phyloP scores from a whole-genome alignment of 2,329 filamentous ascomycete species.

The Aureobasidium melanogenum region DNA sequence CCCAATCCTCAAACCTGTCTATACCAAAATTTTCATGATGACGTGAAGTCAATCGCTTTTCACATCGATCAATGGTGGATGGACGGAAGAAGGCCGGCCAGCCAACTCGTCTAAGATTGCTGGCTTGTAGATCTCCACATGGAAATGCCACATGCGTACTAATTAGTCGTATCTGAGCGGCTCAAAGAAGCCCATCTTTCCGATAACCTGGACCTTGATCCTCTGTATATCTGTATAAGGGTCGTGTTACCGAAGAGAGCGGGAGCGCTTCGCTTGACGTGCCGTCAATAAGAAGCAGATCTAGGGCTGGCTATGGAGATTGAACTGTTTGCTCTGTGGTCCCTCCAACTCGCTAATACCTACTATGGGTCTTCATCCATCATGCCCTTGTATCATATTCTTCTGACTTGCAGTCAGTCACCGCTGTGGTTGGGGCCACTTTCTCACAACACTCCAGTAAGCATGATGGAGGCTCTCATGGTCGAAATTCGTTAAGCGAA shows the following conservation, averaged over 20 bases:
- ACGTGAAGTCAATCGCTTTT: not conserved
- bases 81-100: not conserved
- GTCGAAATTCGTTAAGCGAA: not conserved
- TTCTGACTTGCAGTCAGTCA: not conserved
- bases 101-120: not conserved
- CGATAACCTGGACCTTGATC: not conserved
- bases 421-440: not conserved
- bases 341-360: not conserved
- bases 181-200: not conserved
- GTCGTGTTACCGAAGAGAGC: not conserved
- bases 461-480: not conserved
- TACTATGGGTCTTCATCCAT: not conserved
- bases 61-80: not conserved
- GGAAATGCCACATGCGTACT: not conserved
- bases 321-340: not conserved
- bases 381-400: not conserved
- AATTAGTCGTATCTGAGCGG: not conserved
- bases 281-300: not conserved
- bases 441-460: not conserved
- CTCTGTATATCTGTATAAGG: not conserved
- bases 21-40: not conserved
- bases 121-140: not conserved
- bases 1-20: not conserved
- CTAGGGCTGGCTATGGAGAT: not conserved
- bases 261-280: not conserved